Evolutionary conservation across 192 early-diverging fungal genomes (phyloP).

Genomic region (Phlyctochytrium arcticum): DNA sequence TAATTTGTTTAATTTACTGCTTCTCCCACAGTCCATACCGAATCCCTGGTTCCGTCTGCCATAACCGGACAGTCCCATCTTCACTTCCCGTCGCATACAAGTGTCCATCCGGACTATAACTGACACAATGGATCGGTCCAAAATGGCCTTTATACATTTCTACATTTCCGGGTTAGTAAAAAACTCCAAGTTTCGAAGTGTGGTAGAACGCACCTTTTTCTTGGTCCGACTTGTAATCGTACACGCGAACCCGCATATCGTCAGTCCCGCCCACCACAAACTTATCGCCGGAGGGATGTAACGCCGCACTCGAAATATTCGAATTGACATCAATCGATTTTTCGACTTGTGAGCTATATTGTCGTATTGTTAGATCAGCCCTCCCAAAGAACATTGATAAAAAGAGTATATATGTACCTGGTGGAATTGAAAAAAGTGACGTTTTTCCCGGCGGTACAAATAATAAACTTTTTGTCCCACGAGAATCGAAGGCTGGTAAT

Average conservation of each 20-base stretch:
- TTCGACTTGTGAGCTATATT: conserved; percentile 29
- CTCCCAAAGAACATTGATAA: not conserved
- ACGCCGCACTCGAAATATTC: conserved; percentile 72
- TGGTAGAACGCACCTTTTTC: conserved; percentile 47
- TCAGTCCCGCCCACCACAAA: conserved; percentile 77
- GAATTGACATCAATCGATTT: conserved; percentile 31
- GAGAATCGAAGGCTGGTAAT: conserved; percentile 75
- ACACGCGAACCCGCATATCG: conserved; percentile 82
- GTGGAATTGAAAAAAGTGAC: conserved; percentile 71
- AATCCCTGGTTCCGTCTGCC: conserved; percentile 80
- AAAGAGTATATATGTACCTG: conserved; percentile 42
- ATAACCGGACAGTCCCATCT: conserved; percentile 86
- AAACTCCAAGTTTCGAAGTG: not conserved
- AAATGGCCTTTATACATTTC: conserved; percentile 90
- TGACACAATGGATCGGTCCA: conserved; percentile 83
- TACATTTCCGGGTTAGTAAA: not conserved
- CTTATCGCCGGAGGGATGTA: conserved; percentile 73
- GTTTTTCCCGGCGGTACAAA: conserved; percentile 72
- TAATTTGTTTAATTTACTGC: no score
- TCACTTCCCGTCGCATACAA: conserved; percentile 84
- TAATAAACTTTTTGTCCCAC: conserved; percentile 68
- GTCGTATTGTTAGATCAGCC: not conserved
- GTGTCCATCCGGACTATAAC: conserved; percentile 88
- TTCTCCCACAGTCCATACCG: conserved; percentile 81
- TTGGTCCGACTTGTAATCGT: conserved; percentile 72